phyloP scores from a whole-genome alignment of 2,329 filamentous ascomycete genomes.

The Apiospora marii region DNA sequence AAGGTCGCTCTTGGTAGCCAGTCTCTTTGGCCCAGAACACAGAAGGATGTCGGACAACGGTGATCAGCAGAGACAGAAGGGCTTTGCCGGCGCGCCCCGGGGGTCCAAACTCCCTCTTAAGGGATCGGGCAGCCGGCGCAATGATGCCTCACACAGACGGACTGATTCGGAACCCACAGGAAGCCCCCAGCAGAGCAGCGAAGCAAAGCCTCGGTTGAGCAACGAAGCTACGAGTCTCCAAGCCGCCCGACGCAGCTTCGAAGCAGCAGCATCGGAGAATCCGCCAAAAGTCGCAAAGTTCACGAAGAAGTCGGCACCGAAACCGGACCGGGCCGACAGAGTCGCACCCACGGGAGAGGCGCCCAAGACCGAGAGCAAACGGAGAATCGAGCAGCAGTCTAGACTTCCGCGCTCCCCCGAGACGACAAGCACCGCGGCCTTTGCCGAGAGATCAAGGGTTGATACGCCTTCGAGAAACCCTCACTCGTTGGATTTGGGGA shows the following conservation, averaged over 20 bases:
- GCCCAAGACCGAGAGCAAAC: neutral
- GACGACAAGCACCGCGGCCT: neutral
- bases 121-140: slow-evolving; percentile 12
- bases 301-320: slow-evolving; percentile 7
- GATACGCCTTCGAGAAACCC: slow-evolving; percentile 13
- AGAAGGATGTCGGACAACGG: slow-evolving; percentile 13
- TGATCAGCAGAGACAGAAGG: slow-evolving; percentile 14
- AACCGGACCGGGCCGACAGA: neutral
- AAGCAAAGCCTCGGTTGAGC: neutral
- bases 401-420: slow-evolving; percentile 1
- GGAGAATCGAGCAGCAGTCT: slow-evolving; percentile 3
- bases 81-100: neutral
- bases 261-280: neutral
- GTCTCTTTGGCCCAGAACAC: neutral
- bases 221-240: slow-evolving; percentile 10
- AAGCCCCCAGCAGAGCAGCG: slow-evolving; percentile 6
- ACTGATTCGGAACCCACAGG: slow-evolving; percentile 19
- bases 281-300: neutral
- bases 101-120: slow-evolving; percentile 20
- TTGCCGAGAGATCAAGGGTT: neutral
- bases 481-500: neutral
- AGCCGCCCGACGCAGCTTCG: neutral
- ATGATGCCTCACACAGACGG: neutral
- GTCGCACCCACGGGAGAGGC: neutral
- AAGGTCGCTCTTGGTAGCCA: neutral